Evolutionary conservation across 371 early-diverging fungal genomes (phyloP).

Genomic region (Syncephalis fuscata): DNA sequence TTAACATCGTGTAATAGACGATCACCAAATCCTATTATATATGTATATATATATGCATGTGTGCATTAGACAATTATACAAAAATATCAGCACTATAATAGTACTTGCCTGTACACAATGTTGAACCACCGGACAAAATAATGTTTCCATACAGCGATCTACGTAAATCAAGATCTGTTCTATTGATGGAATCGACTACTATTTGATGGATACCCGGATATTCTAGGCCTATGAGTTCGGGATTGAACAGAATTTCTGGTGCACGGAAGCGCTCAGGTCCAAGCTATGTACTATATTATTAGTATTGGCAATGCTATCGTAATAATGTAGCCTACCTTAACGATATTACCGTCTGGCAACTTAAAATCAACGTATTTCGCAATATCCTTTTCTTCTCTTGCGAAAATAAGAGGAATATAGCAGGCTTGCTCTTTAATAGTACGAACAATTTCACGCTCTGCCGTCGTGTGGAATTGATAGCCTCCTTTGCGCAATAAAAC

Average conservation of each 20-base stretch:
- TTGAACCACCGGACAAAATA: conserved; percentile 88
- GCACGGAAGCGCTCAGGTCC: conserved; percentile 69
- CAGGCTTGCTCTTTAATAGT: conserved; percentile 91
- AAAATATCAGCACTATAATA: neutral
- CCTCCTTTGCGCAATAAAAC: conserved; percentile 76
- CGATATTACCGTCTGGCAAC: conserved; percentile 82
- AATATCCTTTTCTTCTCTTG: conserved; percentile 75
- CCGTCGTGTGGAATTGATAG: conserved; percentile 70
- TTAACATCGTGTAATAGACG: conserved; percentile 79
- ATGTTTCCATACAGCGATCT: conserved; percentile 72
- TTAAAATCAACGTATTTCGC: conserved; percentile 58
- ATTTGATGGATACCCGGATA: conserved; percentile 80
- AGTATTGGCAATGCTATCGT: neutral
- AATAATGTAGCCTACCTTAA: conserved; percentile 47
- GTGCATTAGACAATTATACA: neutral
- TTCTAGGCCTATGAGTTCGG: conserved; percentile 78
- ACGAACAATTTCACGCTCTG: conserved; percentile 87
- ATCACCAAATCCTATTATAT: conserved; percentile 66
- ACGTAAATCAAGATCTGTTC: conserved; percentile 83
- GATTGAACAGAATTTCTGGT: conserved; percentile 70
- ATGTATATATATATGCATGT: no score
- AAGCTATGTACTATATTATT: conserved; percentile 21
- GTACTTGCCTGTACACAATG: conserved; percentile 39
- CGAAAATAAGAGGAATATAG: conserved; percentile 78
- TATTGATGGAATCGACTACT: conserved; percentile 73